Percentiles rank a stretch among this genome's conserved stretches.
Evolutionary conservation across 441 rosid species (phyloP).

Genomic region (Pelargonium myrrhifolium): DNA sequence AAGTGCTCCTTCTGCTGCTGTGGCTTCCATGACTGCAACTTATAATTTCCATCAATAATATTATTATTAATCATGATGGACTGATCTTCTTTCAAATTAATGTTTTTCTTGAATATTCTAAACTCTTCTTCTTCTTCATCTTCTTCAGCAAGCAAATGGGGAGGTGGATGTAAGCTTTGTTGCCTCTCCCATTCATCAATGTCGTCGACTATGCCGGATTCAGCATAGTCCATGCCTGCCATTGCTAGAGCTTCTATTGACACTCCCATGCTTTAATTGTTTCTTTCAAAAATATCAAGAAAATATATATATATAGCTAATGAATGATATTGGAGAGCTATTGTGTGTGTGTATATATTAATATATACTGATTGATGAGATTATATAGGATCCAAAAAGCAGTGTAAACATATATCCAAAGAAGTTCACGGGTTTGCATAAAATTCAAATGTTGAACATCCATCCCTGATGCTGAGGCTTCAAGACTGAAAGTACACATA

Average conservation of each 20-base stretch:
- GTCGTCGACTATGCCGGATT: conserved; percentile 19
- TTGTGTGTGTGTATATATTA: no score
- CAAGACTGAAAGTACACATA: not conserved
- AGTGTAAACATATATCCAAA: not conserved
- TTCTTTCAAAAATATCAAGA: not conserved
- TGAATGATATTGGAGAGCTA: not conserved
- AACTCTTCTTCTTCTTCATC: conserved; percentile 15
- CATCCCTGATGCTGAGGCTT: not conserved
- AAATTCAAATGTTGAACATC: not conserved
- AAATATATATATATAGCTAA: not conserved
- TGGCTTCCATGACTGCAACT: no score
- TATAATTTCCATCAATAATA: no score
- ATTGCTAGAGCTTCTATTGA: conserved; percentile 35
- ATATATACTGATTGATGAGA: no score
- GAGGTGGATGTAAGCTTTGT: conserved; percentile 10
- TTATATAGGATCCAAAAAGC: no score
- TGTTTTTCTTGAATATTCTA: not conserved
- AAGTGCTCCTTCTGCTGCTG: not conserved
- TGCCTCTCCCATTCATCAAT: conserved; percentile 22
- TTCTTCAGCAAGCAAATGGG: conserved; percentile 25
- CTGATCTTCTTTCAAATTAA: not conserved
- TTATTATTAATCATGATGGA: no score
- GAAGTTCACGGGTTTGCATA: not conserved
- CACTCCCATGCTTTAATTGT: conserved; percentile 8
- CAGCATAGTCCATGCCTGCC: conserved; percentile 24